These are phyloP conservation scores for Ceratobasidium sp. DNA, from an alignment of 1,284 basidiomycete species.

Conservation along the genomic window DNA sequence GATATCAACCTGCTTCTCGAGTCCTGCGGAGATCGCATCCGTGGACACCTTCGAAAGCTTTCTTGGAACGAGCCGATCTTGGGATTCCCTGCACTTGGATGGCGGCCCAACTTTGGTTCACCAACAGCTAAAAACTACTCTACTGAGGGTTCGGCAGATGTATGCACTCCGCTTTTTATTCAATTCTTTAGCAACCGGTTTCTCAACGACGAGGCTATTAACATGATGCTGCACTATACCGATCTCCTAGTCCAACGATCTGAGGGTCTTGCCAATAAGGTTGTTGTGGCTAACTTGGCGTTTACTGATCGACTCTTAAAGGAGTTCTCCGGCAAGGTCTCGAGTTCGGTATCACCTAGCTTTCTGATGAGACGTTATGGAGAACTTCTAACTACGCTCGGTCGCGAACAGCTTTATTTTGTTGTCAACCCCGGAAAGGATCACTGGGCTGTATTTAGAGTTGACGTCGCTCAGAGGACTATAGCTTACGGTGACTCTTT, in stretches of 20 bases:
- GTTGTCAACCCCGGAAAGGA: conserved; percentile 10
- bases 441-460: background rate
- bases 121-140: background rate
- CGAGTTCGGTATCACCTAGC: background rate
- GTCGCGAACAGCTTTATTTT: background rate
- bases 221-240: conserved; percentile 13
- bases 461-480: background rate
- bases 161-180: background rate
- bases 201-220: conserved; percentile 8
- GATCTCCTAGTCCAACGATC: background rate
- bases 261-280: background rate
- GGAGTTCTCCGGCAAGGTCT: background rate
- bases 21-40: background rate
- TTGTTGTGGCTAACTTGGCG: background rate
- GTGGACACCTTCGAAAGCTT: background rate
- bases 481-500: conserved; percentile 9
- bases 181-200: background rate
- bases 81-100: conserved; percentile 3
- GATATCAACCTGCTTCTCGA: background rate
- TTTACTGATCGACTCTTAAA: background rate
- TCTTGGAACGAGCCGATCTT: background rate
- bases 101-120: background rate
- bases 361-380: background rate
- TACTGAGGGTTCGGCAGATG: background rate
- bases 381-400: background rate